These are phyloP conservation scores for Trichoderma semiorbis DNA, from an alignment of 2,329 filamentous ascomycete species.

Conservation along the genomic window DNA sequence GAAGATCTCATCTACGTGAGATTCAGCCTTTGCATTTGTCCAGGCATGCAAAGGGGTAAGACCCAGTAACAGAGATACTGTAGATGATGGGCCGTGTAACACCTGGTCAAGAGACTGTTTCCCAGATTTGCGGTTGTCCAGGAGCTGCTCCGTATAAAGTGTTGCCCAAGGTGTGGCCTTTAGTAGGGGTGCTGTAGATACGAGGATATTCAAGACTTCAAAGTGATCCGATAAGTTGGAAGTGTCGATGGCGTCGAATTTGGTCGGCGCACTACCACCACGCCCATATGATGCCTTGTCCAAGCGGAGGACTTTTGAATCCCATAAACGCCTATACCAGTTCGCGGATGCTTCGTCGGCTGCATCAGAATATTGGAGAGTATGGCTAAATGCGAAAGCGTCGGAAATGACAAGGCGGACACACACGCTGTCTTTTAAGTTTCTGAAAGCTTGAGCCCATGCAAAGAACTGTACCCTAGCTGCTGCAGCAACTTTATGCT, in stretches of 20 bases:
- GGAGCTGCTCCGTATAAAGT: constrained; percentile 47
- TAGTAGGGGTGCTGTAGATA: constrained; percentile 47
- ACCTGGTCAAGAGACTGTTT: constrained; percentile 37
- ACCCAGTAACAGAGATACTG: constrained; percentile 49
- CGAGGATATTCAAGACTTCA: constrained; percentile 35
- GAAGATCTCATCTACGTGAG: constrained; percentile 40
- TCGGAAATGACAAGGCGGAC: constrained; percentile 49
- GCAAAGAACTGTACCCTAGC: constrained; percentile 45
- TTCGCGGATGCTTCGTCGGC: constrained; percentile 34
- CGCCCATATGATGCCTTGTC: constrained; percentile 40
- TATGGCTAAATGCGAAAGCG: constrained; percentile 49
- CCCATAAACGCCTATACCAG: constrained; percentile 42
- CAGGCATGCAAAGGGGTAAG: constrained; percentile 48
- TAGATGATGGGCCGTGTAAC: constrained; percentile 45
- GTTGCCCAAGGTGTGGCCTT: constrained; percentile 41
- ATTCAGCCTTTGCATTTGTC: constrained; percentile 44
- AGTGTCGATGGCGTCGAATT: constrained; percentile 57
- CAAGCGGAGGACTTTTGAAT: constrained; percentile 39
- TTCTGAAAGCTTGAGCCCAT: constrained; percentile 43
- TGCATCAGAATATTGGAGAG: constrained; percentile 41
- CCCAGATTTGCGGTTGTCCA: constrained; percentile 29
- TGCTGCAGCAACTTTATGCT: constrained; percentile 29
- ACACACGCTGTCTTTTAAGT: constrained; percentile 27
- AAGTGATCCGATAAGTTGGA: constrained; percentile 42
- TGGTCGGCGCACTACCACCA: constrained; percentile 32